phyloP scores from a whole-genome alignment of 768 basidiomycete genomes.

The Fistulinella prunicolor region DNA sequence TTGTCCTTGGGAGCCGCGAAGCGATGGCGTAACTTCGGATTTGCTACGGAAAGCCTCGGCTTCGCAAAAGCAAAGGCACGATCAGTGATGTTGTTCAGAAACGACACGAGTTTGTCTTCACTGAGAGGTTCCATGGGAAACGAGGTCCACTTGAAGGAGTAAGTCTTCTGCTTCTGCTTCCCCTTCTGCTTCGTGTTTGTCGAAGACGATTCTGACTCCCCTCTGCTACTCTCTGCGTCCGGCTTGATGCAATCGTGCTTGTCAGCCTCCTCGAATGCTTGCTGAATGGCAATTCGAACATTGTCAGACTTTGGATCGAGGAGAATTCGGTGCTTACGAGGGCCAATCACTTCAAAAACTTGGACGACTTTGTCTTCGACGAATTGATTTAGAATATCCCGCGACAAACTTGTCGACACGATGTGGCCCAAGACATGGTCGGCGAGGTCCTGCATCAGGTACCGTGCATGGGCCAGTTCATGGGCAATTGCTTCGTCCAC shows the following conservation, averaged over 20 bases:
- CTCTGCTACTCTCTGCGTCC: neutral
- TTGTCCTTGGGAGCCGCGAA: too few species aligned
- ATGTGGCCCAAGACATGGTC: too few species aligned
- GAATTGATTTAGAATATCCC: too few species aligned
- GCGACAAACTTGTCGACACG: too few species aligned
- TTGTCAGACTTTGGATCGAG: neutral
- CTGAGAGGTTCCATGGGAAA: slow-evolving; percentile 5
- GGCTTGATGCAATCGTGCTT: neutral
- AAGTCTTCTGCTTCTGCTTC: neutral
- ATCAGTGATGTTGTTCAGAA: slow-evolving; percentile 11
- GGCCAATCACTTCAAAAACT: neutral
- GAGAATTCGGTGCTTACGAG: too few species aligned
- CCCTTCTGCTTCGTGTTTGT: neutral
- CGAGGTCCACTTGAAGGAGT: slow-evolving; percentile 1
- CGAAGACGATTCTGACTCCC: neutral
- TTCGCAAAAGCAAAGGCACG: slow-evolving; percentile 1
- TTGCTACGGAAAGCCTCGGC: neutral
- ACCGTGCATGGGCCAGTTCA: too few species aligned
- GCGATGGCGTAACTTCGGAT: slow-evolving; percentile 4
- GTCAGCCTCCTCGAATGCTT: slow-evolving; percentile 5
- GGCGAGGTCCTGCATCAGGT: too few species aligned
- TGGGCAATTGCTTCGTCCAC: too few species aligned
- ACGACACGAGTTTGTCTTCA: slow-evolving; percentile 3
- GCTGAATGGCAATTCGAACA: neutral
- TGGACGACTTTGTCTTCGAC: too few species aligned